Conservation (phyloP, 2,329 filamentous ascomycete species). For the Cladosporium oxysporum region DNA sequence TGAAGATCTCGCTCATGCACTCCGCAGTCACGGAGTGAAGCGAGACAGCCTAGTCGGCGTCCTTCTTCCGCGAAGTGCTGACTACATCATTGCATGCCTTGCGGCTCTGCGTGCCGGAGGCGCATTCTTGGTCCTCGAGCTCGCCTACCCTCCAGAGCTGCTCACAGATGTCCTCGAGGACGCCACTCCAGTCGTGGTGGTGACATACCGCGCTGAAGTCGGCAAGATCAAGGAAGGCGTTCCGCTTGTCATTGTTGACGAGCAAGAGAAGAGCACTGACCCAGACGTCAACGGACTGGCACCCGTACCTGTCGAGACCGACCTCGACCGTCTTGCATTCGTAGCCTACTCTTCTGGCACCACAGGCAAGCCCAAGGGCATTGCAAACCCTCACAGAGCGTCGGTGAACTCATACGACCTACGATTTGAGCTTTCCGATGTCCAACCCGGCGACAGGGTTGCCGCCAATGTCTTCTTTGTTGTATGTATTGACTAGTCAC, state of each 20-base stretch:
- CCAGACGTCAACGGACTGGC: conserved; percentile 37
- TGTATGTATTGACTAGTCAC: not conserved
- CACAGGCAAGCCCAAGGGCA: conserved; percentile 78
- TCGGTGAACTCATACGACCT: conserved; percentile 73
- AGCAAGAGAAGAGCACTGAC: conserved; percentile 34
- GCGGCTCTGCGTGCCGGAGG: conserved; percentile 77
- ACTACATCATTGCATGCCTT: conserved; percentile 77
- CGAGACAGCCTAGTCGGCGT: conserved; percentile 75
- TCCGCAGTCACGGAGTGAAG: conserved; percentile 68
- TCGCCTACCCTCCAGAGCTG: conserved; percentile 74
- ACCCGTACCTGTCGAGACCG: conserved; percentile 60
- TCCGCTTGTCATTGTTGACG: conserved; percentile 67
- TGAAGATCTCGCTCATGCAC: conserved; percentile 61
- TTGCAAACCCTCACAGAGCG: conserved; percentile 75
- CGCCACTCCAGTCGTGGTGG: conserved; percentile 68
- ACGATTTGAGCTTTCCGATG: conserved; percentile 69
- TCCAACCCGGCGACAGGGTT: conserved; percentile 71
- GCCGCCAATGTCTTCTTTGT: conserved; percentile 89
- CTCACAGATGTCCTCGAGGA: conserved; percentile 77
- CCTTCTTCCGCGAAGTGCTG: conserved; percentile 71
- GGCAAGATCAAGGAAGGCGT: conserved; percentile 64
- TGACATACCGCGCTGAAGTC: conserved; percentile 67
- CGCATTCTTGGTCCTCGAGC: conserved; percentile 76
- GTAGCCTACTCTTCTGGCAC: conserved; percentile 81
- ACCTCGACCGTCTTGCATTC: conserved; percentile 73